Evolutionary conservation across 805 yeast genomes (phyloP).

Genomic region (Saccharomyces kudriavzevii): DNA sequence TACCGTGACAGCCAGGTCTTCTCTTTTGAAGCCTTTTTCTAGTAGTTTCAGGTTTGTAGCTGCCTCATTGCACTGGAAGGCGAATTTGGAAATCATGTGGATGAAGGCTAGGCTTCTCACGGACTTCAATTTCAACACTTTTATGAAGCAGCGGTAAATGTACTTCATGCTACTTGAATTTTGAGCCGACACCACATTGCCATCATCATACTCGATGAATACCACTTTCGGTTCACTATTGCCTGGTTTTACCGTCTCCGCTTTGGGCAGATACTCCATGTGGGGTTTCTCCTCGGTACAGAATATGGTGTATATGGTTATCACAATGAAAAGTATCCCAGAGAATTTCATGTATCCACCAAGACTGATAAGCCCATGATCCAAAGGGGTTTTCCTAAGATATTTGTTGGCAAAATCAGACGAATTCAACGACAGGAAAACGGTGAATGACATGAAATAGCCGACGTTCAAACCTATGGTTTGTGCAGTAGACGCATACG

Average conservation of each 20-base stretch:
- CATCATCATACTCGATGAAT: slow-evolving; percentile 19
- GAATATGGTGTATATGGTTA: slow-evolving; percentile 52
- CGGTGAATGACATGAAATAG: slow-evolving; percentile 83
- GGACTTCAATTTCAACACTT: slow-evolving; percentile 59
- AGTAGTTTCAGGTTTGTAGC: slow-evolving; percentile 87
- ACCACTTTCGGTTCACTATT: slow-evolving; percentile 14
- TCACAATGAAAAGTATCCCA: slow-evolving; percentile 62
- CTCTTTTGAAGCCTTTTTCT: slow-evolving; percentile 87
- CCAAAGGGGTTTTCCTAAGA: slow-evolving; percentile 51
- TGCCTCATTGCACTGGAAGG: slow-evolving; percentile 92
- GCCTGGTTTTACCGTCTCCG: slow-evolving; percentile 1
- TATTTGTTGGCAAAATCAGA: slow-evolving; percentile 88
- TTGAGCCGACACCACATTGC: slow-evolving; percentile 24
- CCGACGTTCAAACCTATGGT: slow-evolving; percentile 93
- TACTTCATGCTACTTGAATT: slow-evolving; percentile 34
- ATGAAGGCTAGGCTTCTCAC: slow-evolving; percentile 68
- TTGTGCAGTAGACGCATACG: slow-evolving; percentile 95
- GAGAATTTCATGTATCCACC: slow-evolving; percentile 71
- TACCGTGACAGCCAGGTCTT: slow-evolving; percentile 87
- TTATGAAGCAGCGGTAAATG: slow-evolving; percentile 59
- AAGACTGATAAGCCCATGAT: slow-evolving; percentile 60
- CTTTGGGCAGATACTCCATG: slow-evolving; percentile 4
- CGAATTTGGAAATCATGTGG: slow-evolving; percentile 75
- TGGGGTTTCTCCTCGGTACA: slow-evolving; percentile 56
- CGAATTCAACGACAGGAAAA: slow-evolving; percentile 82